Evolutionary conservation across 2,329 filamentous ascomycete genomes (phyloP).

Genomic region (Aspergillus tanneri): DNA sequence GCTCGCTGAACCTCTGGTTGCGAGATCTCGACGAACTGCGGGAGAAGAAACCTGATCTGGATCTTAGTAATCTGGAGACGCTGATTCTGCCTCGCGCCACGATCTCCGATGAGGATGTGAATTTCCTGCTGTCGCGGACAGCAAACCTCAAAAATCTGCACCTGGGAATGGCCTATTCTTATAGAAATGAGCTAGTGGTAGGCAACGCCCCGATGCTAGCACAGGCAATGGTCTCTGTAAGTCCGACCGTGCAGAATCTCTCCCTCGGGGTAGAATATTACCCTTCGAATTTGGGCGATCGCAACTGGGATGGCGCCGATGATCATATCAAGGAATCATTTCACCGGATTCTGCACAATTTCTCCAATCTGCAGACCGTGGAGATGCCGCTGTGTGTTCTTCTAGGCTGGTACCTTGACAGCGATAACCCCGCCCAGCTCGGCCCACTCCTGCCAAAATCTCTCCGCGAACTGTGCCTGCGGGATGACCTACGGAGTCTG

Average conservation of each 20-base stretch:
- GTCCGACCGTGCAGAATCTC: constrained; percentile 3
- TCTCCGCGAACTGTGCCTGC: constrained; percentile 5
- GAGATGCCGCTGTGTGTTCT: constrained; percentile 6
- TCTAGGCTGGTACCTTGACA: not conserved
- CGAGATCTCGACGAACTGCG: not conserved
- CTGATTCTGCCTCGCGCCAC: not conserved
- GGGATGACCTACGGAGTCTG: not conserved
- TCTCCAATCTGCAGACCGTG: not conserved
- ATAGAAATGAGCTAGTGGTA: not conserved
- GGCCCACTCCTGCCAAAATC: not conserved
- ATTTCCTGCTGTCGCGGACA: not conserved
- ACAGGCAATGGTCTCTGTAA: not conserved
- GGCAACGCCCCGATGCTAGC: not conserved
- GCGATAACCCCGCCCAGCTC: not conserved
- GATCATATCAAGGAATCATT: not conserved
- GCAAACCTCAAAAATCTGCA: not conserved
- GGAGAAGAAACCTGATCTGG: not conserved
- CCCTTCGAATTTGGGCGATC: constrained; percentile 1
- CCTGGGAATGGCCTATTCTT: not conserved
- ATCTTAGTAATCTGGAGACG: not conserved
- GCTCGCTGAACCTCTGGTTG: not conserved
- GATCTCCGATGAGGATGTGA: not conserved
- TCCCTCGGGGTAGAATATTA: constrained; percentile 9
- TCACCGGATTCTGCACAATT: not conserved
- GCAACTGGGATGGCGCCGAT: constrained; percentile 1